These are phyloP conservation scores for Dioscorea dumetorum DNA, from an alignment of 106 monocot genomes.

Conservation along the genomic window DNA sequence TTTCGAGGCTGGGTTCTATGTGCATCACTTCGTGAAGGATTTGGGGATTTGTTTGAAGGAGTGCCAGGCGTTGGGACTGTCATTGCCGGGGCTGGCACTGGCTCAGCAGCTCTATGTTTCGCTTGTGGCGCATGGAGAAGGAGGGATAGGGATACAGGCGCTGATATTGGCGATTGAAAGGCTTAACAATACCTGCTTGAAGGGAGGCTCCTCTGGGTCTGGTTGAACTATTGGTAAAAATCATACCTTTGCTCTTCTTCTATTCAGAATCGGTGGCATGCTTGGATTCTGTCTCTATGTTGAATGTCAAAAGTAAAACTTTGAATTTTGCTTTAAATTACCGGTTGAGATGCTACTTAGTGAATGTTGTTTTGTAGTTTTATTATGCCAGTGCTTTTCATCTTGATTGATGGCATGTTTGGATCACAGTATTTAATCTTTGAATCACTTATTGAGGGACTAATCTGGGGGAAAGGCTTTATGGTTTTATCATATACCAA, in stretches of 20 bases:
- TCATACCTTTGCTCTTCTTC: not conserved
- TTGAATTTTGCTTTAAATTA: too few relatives aligned
- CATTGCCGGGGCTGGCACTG: conserved; percentile 76
- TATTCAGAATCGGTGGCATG: not conserved
- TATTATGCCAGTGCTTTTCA: too few relatives aligned
- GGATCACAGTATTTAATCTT: too few relatives aligned
- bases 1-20: conserved; percentile 82
- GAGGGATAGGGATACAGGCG: conserved; percentile 72
- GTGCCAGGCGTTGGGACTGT: conserved; percentile 72
- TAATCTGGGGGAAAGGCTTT: too few relatives aligned
- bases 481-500: too few relatives aligned
- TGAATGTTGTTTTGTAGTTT: too few relatives aligned
- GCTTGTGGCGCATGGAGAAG: conserved; percentile 77
- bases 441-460: too few relatives aligned
- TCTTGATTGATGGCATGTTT: too few relatives aligned
- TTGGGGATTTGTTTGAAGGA: conserved; percentile 91
- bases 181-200: conserved; percentile 66
- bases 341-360: too few relatives aligned
- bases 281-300: too few relatives aligned
- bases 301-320: too few relatives aligned
- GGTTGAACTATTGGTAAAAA: not conserved
- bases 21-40: conserved; percentile 93
- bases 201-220: conserved; percentile 1
- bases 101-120: conserved; percentile 89
- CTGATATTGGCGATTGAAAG: conserved; percentile 67